Conservation (phyloP, 2,329 filamentous ascomycete species). For the Tympanopsis confertula region DNA sequence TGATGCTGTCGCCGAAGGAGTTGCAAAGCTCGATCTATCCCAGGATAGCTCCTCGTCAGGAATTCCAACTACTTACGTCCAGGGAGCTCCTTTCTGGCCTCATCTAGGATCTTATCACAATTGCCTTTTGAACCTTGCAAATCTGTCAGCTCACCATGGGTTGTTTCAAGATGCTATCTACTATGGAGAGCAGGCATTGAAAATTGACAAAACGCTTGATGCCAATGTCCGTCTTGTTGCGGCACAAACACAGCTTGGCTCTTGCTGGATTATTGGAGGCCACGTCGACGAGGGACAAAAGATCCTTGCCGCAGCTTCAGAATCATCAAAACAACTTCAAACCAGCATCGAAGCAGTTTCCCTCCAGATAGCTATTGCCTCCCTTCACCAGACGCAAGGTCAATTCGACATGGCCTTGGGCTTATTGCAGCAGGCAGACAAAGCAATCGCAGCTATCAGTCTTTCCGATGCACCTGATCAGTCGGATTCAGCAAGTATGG, state of each 20-base stretch:
- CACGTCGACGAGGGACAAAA: constrained; percentile 29
- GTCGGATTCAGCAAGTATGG: constrained; percentile 19
- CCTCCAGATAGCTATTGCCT: constrained; percentile 21
- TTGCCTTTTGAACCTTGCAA: constrained; percentile 37
- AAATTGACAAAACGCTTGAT: constrained; percentile 34
- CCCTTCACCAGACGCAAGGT: constrained; percentile 22
- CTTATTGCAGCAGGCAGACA: neutral
- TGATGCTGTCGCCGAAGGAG: constrained; percentile 4
- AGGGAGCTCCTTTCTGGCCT: constrained; percentile 42
- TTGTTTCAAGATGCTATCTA: constrained; percentile 47
- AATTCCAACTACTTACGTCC: constrained; percentile 25
- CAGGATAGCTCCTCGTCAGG: constrained; percentile 14
- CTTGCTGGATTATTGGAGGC: constrained; percentile 32
- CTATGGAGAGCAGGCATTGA: constrained; percentile 43
- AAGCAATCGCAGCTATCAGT: neutral
- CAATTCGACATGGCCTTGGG: constrained; percentile 22
- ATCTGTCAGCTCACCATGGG: constrained; percentile 41
- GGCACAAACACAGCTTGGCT: constrained; percentile 26
- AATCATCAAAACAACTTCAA: constrained; percentile 18
- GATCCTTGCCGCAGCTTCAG: constrained; percentile 22
- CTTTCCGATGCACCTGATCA: constrained; percentile 9
- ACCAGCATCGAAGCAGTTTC: constrained; percentile 23
- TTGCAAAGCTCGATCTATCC: constrained; percentile 8
- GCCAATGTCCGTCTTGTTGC: constrained; percentile 30
- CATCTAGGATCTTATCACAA: constrained; percentile 39